Conservation (phyloP, 1,139 yeast genomes). For the Saccharomyces hybrid region DNA sequence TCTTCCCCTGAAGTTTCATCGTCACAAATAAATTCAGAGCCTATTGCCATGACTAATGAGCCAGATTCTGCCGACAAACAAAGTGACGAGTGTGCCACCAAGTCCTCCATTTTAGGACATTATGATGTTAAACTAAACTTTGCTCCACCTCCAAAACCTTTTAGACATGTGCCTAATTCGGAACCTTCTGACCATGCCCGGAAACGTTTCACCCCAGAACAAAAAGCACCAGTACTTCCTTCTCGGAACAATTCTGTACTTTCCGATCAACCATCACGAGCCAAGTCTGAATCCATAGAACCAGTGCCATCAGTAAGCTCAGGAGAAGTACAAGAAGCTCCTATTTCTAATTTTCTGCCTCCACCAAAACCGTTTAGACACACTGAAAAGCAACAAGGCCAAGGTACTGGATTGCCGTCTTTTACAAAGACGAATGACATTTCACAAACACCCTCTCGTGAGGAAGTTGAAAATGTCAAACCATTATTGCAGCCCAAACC, state of each 20-base stretch:
- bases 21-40: conserved; percentile 4
- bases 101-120: conserved; percentile 6
- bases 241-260: background rate
- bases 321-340: background rate
- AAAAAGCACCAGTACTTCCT: background rate
- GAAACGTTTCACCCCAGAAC: background rate
- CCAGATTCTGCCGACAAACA: background rate
- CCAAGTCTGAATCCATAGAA: background rate
- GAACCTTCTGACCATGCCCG: background rate
- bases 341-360: conserved; percentile 11
- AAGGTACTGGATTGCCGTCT: background rate
- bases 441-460: background rate
- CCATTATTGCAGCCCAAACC: background rate
- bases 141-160: conserved; percentile 25
- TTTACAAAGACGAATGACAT: background rate
- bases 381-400: background rate
- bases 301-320: background rate
- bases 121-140: conserved; percentile 7
- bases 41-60: background rate
- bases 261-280: background rate
- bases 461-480: background rate
- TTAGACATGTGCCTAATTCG: conserved; percentile 2
- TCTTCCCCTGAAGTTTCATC: conserved; percentile 7
- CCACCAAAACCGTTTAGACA: conserved; percentile 28
- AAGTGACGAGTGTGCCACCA: background rate